phyloP scores from a whole-genome alignment of 2,329 filamentous ascomycete species.

The Aspergillus sp. region DNA sequence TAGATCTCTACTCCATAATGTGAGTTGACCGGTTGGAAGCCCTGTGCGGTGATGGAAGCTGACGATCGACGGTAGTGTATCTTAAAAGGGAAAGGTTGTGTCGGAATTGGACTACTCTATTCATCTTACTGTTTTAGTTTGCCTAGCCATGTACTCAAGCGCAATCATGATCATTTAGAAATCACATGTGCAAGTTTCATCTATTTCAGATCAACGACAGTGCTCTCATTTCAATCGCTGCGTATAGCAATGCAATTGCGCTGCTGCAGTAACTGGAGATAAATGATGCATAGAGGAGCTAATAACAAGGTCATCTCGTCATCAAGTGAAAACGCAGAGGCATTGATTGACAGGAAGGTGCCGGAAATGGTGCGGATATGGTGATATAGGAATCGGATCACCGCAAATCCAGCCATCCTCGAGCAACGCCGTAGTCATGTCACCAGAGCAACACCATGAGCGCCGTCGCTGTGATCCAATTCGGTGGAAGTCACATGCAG shows the following conservation, averaged over 20 bases:
- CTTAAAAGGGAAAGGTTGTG: background rate
- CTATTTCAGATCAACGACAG: constrained; percentile 3
- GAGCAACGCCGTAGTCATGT: constrained; percentile 22
- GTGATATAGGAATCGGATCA: background rate
- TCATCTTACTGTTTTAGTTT: background rate
- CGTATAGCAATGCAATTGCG: constrained; percentile 9
- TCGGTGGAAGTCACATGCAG: constrained; percentile 5
- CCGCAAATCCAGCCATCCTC: constrained; percentile 4
- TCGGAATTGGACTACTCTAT: background rate
- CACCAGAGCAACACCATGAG: constrained; percentile 29
- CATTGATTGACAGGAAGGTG: constrained; percentile 10
- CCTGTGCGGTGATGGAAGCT: background rate
- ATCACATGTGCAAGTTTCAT: constrained; percentile 7
- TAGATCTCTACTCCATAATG: constrained; percentile 24
- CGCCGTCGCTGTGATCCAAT: constrained; percentile 30
- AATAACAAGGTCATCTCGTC: constrained; percentile 26
- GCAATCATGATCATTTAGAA: constrained; percentile 6
- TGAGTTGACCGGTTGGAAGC: background rate
- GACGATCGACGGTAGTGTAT: background rate
- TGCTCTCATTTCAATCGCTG: background rate
- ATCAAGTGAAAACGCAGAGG: constrained; percentile 21
- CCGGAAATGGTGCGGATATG: constrained; percentile 10
- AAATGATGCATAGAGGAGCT: constrained; percentile 1
- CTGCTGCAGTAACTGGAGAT: background rate
- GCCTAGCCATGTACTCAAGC: constrained; percentile 5